Conservation (phyloP, 192 early-diverging fungal species). For the Coemansia sp. region DNA sequence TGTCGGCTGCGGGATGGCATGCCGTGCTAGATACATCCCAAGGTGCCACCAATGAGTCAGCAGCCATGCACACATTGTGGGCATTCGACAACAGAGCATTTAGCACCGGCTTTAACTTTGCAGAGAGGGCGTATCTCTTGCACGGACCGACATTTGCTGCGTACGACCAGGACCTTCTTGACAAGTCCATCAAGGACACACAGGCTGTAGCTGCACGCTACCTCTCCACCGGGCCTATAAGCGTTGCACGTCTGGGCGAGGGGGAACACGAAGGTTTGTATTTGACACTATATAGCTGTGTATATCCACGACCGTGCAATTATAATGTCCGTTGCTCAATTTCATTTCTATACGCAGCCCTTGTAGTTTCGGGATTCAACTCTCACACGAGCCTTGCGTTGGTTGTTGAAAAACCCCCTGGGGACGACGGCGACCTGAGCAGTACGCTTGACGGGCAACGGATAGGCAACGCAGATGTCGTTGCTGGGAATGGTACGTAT, state of each 20-base stretch:
- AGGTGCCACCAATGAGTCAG: not conserved
- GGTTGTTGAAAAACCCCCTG: conserved; percentile 14
- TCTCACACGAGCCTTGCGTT: conserved; percentile 11
- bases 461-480: conserved; percentile 25
- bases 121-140: conserved; percentile 44
- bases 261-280: conserved; percentile 39
- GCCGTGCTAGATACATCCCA: conserved; percentile 14
- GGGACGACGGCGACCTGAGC: conserved; percentile 8
- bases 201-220: conserved; percentile 26
- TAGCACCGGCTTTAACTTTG: conserved; percentile 22
- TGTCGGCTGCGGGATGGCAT: conserved; percentile 40
- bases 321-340: not conserved
- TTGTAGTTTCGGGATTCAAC: conserved; percentile 37
- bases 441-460: conserved; percentile 34
- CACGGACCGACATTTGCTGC: conserved; percentile 40
- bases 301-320: not conserved
- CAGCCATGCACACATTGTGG: conserved; percentile 45
- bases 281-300: not conserved
- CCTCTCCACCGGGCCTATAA: conserved; percentile 26
- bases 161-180: conserved; percentile 26
- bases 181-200: conserved; percentile 26
- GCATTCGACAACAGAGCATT: conserved; percentile 48
- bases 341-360: not conserved
- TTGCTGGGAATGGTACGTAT: conserved; percentile 49
- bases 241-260: conserved; percentile 42